Conservation (phyloP, 2,329 filamentous ascomycete genomes). For the Neoarthrinium moseri region DNA sequence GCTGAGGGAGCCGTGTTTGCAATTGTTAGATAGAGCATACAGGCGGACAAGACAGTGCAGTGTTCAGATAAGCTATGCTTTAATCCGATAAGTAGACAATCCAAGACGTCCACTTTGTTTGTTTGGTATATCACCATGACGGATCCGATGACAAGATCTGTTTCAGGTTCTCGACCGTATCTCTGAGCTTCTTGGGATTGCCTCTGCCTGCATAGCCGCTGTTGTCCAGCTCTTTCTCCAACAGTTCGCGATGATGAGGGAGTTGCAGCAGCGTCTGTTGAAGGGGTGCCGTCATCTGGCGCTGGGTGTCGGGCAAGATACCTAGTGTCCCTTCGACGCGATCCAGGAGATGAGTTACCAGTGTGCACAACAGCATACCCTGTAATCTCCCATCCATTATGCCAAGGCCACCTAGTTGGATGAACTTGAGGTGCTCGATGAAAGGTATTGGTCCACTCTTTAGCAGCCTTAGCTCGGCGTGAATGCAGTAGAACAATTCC, state of each 20-base stretch:
- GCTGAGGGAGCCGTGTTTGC: too few species aligned
- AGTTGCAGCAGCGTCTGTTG: background rate
- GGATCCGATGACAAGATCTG: background rate
- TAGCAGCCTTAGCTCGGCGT: constrained; percentile 5
- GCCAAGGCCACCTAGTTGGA: constrained; percentile 17
- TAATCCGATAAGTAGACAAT: too few species aligned
- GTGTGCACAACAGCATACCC: constrained; percentile 17
- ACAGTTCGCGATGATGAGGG: background rate
- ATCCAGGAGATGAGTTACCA: constrained; percentile 15
- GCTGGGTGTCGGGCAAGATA: constrained; percentile 10
- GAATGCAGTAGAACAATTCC: constrained; percentile 14
- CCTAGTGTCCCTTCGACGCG: constrained; percentile 17
- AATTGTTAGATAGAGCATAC: too few species aligned
- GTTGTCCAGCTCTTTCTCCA: background rate
- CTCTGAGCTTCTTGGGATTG: background rate
- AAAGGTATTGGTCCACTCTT: background rate
- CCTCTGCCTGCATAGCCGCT: background rate
- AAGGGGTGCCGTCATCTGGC: background rate
- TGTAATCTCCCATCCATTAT: constrained; percentile 15
- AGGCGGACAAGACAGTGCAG: too few species aligned
- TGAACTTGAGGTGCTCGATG: background rate
- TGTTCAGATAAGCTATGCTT: too few species aligned
- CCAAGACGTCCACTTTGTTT: too few species aligned
- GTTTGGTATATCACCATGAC: background rate
- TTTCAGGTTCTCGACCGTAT: background rate